Conservation (phyloP, 1,139 yeast genomes). For the Kodamaea derodonti region DNA sequence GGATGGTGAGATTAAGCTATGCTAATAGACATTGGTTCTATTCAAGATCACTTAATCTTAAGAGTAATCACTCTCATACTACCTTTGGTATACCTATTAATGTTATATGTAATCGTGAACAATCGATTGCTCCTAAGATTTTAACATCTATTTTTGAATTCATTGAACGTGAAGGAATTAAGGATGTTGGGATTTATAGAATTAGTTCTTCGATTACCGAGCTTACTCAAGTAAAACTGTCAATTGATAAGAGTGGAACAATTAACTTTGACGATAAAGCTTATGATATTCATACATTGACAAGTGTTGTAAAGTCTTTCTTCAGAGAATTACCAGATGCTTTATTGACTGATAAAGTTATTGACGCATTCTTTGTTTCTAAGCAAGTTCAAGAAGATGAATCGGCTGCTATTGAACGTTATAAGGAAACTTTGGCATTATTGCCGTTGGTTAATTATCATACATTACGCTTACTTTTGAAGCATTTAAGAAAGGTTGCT, state of each 20-base stretch:
- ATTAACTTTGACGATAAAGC: conserved; percentile 58
- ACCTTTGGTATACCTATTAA: conserved; percentile 90
- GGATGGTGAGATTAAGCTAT: conserved; percentile 56
- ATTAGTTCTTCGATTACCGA: conserved; percentile 87
- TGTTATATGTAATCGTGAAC: conserved; percentile 71
- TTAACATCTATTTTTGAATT: conserved; percentile 64
- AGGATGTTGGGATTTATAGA: conserved; percentile 89
- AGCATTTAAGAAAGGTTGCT: conserved; percentile 65
- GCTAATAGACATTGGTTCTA: conserved; percentile 57
- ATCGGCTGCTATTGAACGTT: conserved; percentile 26
- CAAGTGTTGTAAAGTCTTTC: conserved; percentile 84
- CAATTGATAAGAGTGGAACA: conserved; percentile 70
- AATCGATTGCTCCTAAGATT: conserved; percentile 57
- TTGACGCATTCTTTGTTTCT: conserved; percentile 45
- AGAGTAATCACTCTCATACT: conserved; percentile 27
- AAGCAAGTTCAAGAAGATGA: conserved; percentile 28
- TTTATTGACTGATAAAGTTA: conserved; percentile 54
- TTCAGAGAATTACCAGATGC: conserved; percentile 90
- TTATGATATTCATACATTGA: conserved; percentile 82
- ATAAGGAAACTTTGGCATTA: conserved; percentile 41
- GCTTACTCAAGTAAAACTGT: conserved; percentile 62
- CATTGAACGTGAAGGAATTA: conserved; percentile 78
- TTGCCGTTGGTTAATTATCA: conserved; percentile 67
- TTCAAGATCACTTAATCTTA: conserved; percentile 38
- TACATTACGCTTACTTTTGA: conserved; percentile 60